Base-by-base conservation (phyloP, 805 yeast genomes). In the Ogataea nitratoaversa region DNA sequence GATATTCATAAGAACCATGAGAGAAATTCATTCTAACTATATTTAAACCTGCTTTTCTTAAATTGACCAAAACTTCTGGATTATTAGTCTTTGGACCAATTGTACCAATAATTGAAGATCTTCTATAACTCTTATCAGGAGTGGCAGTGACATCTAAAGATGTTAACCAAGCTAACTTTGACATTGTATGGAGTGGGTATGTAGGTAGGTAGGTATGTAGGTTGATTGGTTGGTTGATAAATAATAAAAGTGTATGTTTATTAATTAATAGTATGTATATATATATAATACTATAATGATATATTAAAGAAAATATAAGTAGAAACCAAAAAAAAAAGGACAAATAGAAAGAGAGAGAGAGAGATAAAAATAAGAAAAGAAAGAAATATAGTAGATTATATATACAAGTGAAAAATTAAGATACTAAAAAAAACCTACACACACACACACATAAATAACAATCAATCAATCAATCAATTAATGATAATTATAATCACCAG, bases 21-120 rank as follows among this genome's bases (percentile, higher is more conserved):
- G 96, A 87, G 75, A 93, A 93, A 83, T 93, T 93, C 97, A 93
- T 89, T 68, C 99, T 85, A 41, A 88, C 98, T 65, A 93, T 87
- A 80, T 91, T 93, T 57, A 93, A 78, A 64, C 99, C 99, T 48
- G 97, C 96, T 71, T 88, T 86, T 77, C 99, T 84, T 63, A 93
- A 78, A 65, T 79, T 77, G 58, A 82, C 87, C 62, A 93, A 71
- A 54, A 77, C 75, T 63, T 90, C 96, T 53, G 83, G 90, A 57
- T 73, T 68, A 80, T 93, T 93, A 70, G 98, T 87, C 75, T 88
- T 89, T 62, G 99, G 99, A 59, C 99, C 99, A 69, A 93, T 93
- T 56, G 99, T 93, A 67, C 98, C 97, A 62, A 93, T 90, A 71
- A 93, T 93, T 49, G 97, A 85, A 47, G 96, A 84, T 68, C 96